Evolutionary conservation across 108 stramenopile species (phyloP), one percentile per base, ranked within the genome.

Genomic region (Conticribra guillardii): DNA sequence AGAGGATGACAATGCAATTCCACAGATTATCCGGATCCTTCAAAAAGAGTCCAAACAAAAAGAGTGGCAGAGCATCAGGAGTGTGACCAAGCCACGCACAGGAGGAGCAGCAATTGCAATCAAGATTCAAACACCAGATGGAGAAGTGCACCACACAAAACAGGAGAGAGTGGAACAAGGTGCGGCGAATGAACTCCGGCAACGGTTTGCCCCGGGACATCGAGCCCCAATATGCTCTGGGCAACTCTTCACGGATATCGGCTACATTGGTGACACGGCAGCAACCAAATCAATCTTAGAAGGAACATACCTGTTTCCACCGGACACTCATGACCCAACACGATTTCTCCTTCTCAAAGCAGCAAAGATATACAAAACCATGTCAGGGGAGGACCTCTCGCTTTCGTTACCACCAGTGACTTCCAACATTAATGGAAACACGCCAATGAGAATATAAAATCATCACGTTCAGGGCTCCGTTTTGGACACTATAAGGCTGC

Each of bases 401-500:
- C 31, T 48, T 55, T 9, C 28, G 26, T 1, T 17, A 44, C 23
- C 21, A 22, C 23, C 66, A 67, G 8, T 3, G n/a, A n/a, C n/a
- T n/a, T n/a, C n/a, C n/a, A n/a, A n/a, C n/a, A n/a, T n/a, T n/a
- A n/a, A n/a, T n/a, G n/a, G n/a, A n/a, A n/a, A n/a, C n/a, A n/a
- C n/a, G n/a, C n/a, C n/a, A n/a, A n/a, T n/a, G n/a, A n/a, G n/a
- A n/a, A n/a, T n/a, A n/a, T n/a, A n/a, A n/a, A n/a, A n/a, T n/a
- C n/a, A n/a, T n/a, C n/a, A n/a, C n/a, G n/a, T n/a, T n/a, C n/a
- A n/a, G n/a, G n/a, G n/a, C n/a, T n/a, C n/a, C n/a, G n/a, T n/a
- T n/a, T 69, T 7, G 57, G 59, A 0, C 56, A 69, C 33, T 69
- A 69, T 26, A 69, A 60, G 55, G 56, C 68, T 0, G 34, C 55